Percentiles rank a stretch among this genome's conserved stretches.
Evolutionary conservation across 306 rosid genomes (phyloP).

Genomic region (Mimosa pudica): DNA sequence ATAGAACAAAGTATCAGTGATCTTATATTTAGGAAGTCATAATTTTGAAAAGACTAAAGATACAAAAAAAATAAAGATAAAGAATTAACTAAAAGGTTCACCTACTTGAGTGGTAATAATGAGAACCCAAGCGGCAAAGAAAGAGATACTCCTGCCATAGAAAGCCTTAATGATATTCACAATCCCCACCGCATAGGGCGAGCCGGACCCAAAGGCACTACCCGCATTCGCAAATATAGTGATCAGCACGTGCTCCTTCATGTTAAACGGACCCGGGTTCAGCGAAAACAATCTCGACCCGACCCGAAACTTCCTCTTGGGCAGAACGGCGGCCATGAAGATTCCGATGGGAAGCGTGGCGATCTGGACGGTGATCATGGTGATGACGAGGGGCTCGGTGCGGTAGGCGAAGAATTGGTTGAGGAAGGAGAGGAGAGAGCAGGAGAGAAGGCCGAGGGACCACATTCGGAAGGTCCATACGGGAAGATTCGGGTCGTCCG

Average conservation of each 20-base stretch:
- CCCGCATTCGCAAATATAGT: constrained; percentile 85
- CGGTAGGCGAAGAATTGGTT: constrained; percentile 85
- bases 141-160: constrained; percentile 54
- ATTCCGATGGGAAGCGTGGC: constrained; percentile 71
- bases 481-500: constrained; percentile 64
- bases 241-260: constrained; percentile 82
- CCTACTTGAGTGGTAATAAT: constrained; percentile 63
- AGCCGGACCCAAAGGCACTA: constrained; percentile 61
- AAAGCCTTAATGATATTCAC: constrained; percentile 66
- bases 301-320: constrained; percentile 44
- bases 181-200: constrained; percentile 70
- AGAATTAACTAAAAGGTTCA: too few relatives aligned
- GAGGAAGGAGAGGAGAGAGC: constrained; percentile 66
- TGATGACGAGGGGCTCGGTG: constrained; percentile 61
- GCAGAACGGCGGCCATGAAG: constrained; percentile 64
- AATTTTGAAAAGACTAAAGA: too few relatives aligned
- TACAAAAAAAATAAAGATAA: too few relatives aligned
- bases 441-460: constrained; percentile 63
- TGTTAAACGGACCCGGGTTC: constrained; percentile 83
- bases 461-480: constrained; percentile 96
- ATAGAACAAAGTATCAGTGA: too few relatives aligned
- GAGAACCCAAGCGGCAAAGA: constrained; percentile 67
- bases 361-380: constrained; percentile 64
- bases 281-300: constrained; percentile 42
- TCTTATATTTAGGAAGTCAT: too few relatives aligned